These are phyloP conservation scores for Colletotrichum musae DNA, from an alignment of 2,329 filamentous ascomycete genomes.

Conservation along the genomic window DNA sequence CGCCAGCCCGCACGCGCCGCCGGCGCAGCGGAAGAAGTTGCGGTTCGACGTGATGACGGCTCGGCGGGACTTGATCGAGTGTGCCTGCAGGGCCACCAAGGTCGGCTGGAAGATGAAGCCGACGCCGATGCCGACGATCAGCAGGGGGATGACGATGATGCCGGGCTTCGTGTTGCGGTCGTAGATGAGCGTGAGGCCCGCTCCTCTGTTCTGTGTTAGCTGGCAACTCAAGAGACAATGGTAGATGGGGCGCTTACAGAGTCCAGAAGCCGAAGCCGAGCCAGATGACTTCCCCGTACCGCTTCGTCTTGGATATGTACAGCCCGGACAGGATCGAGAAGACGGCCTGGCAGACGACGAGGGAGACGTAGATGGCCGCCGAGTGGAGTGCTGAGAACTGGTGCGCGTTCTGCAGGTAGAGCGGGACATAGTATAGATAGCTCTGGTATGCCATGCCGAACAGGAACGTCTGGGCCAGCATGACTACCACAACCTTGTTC, in stretches of 20 bases:
- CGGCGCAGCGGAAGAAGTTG: conserved; percentile 74
- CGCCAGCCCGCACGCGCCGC: conserved; percentile 71
- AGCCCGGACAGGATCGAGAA: conserved; percentile 66
- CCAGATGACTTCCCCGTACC: conserved; percentile 73
- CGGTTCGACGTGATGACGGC: conserved; percentile 74
- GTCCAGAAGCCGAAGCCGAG: conserved; percentile 53
- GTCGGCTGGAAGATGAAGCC: conserved; percentile 65
- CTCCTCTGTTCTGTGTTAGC: conserved; percentile 51
- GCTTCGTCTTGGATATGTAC: conserved; percentile 69
- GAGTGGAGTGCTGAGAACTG: conserved; percentile 57
- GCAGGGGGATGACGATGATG: conserved; percentile 64
- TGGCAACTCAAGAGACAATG: neutral
- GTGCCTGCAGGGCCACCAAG: conserved; percentile 71
- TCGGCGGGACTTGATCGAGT: conserved; percentile 68
- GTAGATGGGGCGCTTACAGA: conserved; percentile 45
- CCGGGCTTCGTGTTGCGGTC: conserved; percentile 59
- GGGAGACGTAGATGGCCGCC: conserved; percentile 64
- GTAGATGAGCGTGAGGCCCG: conserved; percentile 67
- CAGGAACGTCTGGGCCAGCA: conserved; percentile 72
- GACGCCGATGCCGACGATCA: conserved; percentile 66
- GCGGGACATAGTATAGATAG: conserved; percentile 72
- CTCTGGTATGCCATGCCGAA: conserved; percentile 73
- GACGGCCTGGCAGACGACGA: conserved; percentile 63
- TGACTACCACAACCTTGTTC: conserved; percentile 65
- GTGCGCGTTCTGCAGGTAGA: conserved; percentile 72